Conservation (phyloP, 2,329 filamentous ascomycete species). For the Pseudogymnoascus sp. region DNA sequence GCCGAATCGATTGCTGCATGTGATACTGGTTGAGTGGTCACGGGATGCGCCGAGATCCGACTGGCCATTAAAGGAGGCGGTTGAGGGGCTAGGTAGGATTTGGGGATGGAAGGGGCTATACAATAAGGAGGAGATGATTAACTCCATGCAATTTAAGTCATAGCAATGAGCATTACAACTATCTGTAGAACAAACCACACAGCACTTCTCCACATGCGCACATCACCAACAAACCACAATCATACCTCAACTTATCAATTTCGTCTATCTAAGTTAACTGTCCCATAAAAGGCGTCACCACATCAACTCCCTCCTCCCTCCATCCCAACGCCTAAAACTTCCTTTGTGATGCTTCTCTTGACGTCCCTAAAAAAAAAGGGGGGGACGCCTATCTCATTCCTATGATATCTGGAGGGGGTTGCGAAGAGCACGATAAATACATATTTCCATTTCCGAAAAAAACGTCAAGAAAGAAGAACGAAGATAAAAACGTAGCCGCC, state of each 20-base stretch:
- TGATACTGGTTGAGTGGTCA: no score
- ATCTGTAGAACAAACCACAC: not conserved
- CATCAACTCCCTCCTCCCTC: not conserved
- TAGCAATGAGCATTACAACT: not conserved
- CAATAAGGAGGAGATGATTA: not conserved
- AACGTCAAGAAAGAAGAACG: not conserved
- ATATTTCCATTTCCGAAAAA: constrained; percentile 3
- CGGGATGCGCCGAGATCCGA: not conserved
- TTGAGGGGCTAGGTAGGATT: not conserved
- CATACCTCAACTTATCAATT: not conserved
- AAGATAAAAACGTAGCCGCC: constrained; percentile 16
- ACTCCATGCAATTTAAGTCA: not conserved
- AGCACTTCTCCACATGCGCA: not conserved
- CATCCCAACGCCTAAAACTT: constrained; percentile 1
- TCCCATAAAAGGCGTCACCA: not conserved
- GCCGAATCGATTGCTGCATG: no score
- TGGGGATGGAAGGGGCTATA: not conserved
- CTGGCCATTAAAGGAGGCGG: not conserved
- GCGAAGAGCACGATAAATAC: constrained; percentile 1
- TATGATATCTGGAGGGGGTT: not conserved
- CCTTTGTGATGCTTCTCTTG: not conserved
- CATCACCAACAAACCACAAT: not conserved
- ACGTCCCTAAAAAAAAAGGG: not conserved
- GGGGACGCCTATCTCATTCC: not conserved
- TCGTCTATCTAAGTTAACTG: not conserved